Percentiles rank a stretch among this genome's conserved stretches.
phyloP scores from a whole-genome alignment of 495 filamentous ascomycete genomes.

The Neurospora cerealis region DNA sequence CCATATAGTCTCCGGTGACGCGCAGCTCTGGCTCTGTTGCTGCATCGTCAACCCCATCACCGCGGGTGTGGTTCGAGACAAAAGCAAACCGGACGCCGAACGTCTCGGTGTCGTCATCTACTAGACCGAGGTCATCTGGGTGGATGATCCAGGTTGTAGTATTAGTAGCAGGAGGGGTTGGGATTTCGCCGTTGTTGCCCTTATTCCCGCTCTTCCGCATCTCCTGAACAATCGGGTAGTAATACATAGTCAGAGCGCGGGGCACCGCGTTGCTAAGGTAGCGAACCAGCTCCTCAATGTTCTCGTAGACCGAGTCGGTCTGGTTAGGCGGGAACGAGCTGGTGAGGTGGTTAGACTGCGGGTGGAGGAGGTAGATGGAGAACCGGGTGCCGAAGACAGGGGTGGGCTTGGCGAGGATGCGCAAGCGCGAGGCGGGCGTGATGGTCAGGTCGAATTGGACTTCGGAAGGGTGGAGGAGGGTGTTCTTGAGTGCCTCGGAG shows the following conservation, averaged over 20 bases:
- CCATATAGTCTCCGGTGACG: slow-evolving; percentile 2
- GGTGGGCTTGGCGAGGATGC: slow-evolving; percentile 19
- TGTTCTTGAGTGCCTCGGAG: slow-evolving; percentile 9
- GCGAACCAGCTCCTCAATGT: slow-evolving; percentile 6
- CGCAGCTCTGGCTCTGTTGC: slow-evolving; percentile 3
- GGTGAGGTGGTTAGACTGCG: slow-evolving; percentile 3
- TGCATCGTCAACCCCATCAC: neutral
- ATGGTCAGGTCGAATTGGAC: slow-evolving; percentile 32
- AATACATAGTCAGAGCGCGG: slow-evolving; percentile 14
- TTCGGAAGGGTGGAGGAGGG: slow-evolving; percentile 13
- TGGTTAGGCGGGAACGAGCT: neutral
- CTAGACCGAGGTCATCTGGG: slow-evolving; percentile 5
- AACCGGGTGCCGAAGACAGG: slow-evolving; percentile 21
- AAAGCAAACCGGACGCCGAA: slow-evolving; percentile 15
- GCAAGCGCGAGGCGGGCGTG: slow-evolving; percentile 24
- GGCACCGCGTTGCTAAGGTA: slow-evolving; percentile 19
- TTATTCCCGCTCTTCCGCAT: neutral
- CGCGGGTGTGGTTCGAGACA: neutral
- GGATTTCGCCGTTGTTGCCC: neutral
- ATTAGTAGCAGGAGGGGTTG: neutral
- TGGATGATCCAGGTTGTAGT: slow-evolving; percentile 6
- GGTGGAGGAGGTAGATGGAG: slow-evolving; percentile 20
- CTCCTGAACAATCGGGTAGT: neutral
- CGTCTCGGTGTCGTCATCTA: slow-evolving; percentile 8
- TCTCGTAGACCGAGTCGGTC: slow-evolving; percentile 12